These are phyloP conservation scores for Aquanectria penicillioides DNA, from an alignment of 2,329 filamentous ascomycete genomes.

Conservation along the genomic window DNA sequence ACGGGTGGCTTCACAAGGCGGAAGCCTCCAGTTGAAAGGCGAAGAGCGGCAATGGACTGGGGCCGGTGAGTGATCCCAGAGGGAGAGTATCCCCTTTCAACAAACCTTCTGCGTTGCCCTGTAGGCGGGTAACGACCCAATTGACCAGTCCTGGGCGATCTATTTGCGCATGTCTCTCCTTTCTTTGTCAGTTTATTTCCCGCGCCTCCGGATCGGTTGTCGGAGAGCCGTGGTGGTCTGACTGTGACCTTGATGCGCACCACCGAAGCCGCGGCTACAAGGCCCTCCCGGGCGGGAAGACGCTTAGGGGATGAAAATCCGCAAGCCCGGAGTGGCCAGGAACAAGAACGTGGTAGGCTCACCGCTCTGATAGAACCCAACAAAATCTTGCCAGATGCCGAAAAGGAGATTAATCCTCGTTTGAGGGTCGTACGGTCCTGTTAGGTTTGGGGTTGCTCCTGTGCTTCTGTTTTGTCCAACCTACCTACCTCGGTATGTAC, in stretches of 20 bases:
- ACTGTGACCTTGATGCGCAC: not conserved
- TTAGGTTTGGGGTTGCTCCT: no score
- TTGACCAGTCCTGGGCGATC: not conserved
- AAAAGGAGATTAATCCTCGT: not conserved
- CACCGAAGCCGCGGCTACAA: not conserved
- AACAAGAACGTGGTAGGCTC: not conserved
- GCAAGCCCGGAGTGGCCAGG: not conserved
- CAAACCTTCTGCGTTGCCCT: no score
- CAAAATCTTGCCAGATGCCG: not conserved
- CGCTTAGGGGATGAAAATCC: not conserved
- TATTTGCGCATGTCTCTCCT: not conserved
- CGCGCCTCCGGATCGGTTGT: not conserved
- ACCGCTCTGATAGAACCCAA: conserved; percentile 10
- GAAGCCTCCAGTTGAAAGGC: no score
- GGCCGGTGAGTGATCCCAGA: not conserved
- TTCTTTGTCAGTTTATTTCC: not conserved
- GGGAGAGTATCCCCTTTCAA: no score
- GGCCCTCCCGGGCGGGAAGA: not conserved
- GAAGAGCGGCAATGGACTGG: not conserved
- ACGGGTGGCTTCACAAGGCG: no score
- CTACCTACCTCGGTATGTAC: no score
- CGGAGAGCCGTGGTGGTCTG: not conserved
- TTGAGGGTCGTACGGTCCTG: not conserved
- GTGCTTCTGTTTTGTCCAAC: no score
- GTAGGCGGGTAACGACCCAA: not conserved